These are phyloP conservation scores for Fusarium sp. DNA, from an alignment of 2,329 filamentous ascomycete species.

Conservation along the genomic window DNA sequence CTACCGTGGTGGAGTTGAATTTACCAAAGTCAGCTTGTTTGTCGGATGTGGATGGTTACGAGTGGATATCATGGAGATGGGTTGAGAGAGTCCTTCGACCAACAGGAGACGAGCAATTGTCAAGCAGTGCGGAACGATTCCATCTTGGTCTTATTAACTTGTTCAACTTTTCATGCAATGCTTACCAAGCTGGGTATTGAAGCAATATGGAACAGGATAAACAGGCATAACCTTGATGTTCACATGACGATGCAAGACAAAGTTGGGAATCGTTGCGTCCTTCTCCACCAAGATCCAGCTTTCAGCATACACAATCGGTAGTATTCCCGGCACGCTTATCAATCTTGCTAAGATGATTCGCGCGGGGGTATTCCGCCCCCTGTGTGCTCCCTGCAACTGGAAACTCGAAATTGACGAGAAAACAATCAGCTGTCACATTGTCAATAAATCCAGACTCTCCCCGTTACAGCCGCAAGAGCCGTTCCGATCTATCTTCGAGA, in stretches of 20 bases:
- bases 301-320: slow-evolving; percentile 22
- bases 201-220: not conserved
- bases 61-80: slow-evolving; percentile 16
- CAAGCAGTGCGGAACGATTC: slow-evolving; percentile 23
- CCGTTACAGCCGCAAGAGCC: slow-evolving; percentile 35
- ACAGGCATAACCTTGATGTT: not conserved
- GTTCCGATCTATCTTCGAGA: slow-evolving; percentile 43
- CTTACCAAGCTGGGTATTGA: not conserved
- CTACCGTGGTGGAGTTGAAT: slow-evolving; percentile 16
- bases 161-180: slow-evolving; percentile 5
- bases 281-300: slow-evolving; percentile 15
- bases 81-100: slow-evolving; percentile 7
- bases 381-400: not conserved
- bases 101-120: slow-evolving; percentile 14
- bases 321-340: slow-evolving; percentile 35
- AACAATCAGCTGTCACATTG: slow-evolving; percentile 6
- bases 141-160: not conserved
- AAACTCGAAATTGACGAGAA: slow-evolving; percentile 2
- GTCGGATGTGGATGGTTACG: slow-evolving; percentile 9
- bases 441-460: slow-evolving; percentile 2
- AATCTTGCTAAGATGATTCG: slow-evolving; percentile 41
- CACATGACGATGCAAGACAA: slow-evolving; percentile 1
- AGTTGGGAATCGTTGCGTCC: slow-evolving; percentile 17
- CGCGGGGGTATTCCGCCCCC: slow-evolving; percentile 1
- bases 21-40: not conserved